Evolutionary conservation across 2,329 filamentous ascomycete genomes (phyloP), one percentile per base, ranked within the genome.

Genomic region (Arthrobotrys sinensis): DNA sequence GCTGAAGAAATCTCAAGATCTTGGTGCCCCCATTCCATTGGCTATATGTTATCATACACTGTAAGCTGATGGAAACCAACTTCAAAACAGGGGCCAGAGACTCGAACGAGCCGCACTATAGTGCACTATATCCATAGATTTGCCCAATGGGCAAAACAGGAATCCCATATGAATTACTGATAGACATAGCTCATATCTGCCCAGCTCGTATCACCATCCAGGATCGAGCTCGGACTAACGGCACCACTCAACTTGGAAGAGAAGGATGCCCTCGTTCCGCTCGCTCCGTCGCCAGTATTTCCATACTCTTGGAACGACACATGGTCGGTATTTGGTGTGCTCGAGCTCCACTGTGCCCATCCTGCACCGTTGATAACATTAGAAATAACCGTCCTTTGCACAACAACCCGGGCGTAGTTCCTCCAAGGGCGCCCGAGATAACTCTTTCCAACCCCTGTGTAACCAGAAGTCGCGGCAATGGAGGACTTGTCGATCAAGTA

Each of bases 231-330:
- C 32, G 40, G 45, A 8, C 11, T n/a, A 46, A 46, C 32, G 16
- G 52, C 28, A 12, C 50, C 36, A 24, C 62, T 80, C 34, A 80
- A 67, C 53, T 62, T 67, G 1, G 64, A 57, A 16, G 24, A 65
- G 21, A 40, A 62, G 32, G 24, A 48, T 19, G 87, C 89, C 57
- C 90, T 84, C 0, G 85, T 86, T 0, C 89, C 89, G 19, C 83
- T 83, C 1, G 89, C 85, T 1, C 90, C 90, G 34, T 84, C 82
- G 0, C 90, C 90, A 0, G 86, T 86, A 83, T 91, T 91, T 14
- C 80, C 83, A 81, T 88, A 91, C 85, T 91, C 90, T 10, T 84
- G 88, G 79, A 88, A 91, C 19, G 85, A 82, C 0, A 91, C 87
- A 50, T 88, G 83, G 38, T 84, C 85, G 0, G 88, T 89, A 40